Evolutionary conservation across 352 stramenopile genomes (phyloP), one percentile per base, ranked within the genome.

Genomic region (Phytopythium chamaehyphon): DNA sequence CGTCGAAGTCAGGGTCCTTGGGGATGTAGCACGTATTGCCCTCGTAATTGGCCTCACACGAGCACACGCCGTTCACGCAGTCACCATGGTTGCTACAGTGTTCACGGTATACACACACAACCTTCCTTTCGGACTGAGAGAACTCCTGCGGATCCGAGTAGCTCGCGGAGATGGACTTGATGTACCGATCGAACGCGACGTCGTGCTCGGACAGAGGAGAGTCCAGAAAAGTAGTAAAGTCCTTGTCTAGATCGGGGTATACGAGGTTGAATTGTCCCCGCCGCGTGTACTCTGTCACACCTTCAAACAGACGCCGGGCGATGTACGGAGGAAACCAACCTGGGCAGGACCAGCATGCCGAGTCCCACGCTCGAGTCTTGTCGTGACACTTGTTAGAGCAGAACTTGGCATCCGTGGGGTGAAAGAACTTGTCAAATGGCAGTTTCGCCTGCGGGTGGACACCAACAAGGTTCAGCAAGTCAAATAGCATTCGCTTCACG

Each of bases 21-120:
- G 80, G 83, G 12, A 93, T 73, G 58, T 94, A 93, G 64, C 86
- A 96, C 38, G 77, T 90, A 9, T 71, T 54, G 11, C 86, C 86
- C 67, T 90, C 82, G 45, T 87, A 96, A 23, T 64, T 71, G 14
- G 45, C 57, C 50, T 93, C 82, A 44, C 86, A 96, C 7, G 62
- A 61, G 57, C 86, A 96, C 54, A 66, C 52, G 26, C 80, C 81
- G 52, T 94, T 93, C 28, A 93, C 65, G 52, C 86, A 96, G 60
- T 92, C 77, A 38, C 86, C 86, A 42, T 90, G 67, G 42, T 70
- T 61, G 54, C 72, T 94, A 63, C 86, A 96, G 57, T 94, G 77
- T 31, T 90, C 82, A 16, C 83, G 79, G 61, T 90, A 86, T 12
- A 89, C 65, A 46, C 83, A 94, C 40, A 73, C 43, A 36, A 89